Conservation (phyloP, 2,329 filamentous ascomycete genomes). For the Verticillium tricorpus region DNA sequence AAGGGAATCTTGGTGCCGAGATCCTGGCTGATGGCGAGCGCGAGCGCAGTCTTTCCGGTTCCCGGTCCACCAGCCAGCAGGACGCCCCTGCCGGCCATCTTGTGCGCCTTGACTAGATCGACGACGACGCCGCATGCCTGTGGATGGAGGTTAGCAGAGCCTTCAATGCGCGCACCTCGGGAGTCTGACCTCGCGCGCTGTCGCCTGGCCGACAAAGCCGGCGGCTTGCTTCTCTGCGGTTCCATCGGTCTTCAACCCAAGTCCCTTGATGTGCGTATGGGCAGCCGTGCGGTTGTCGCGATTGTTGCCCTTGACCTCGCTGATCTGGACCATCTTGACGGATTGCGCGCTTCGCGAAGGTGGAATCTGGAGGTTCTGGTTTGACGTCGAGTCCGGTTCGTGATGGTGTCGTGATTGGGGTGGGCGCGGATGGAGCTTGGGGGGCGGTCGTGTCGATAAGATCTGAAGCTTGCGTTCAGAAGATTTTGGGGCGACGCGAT, state of each 20-base stretch:
- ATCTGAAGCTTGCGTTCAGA: slow-evolving; percentile 9
- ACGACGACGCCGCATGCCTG: slow-evolving; percentile 94
- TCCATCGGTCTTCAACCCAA: slow-evolving; percentile 83
- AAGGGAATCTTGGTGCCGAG: slow-evolving; percentile 97
- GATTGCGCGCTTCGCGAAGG: slow-evolving; percentile 8
- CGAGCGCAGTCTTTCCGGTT: slow-evolving; percentile 95
- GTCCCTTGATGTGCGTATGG: slow-evolving; percentile 95
- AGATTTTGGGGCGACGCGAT: slow-evolving; percentile 12
- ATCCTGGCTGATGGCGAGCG: slow-evolving; percentile 93
- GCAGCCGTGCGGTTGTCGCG: slow-evolving; percentile 95
- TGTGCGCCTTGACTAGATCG: slow-evolving; percentile 91
- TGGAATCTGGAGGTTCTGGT: not conserved
- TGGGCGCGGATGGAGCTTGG: not conserved
- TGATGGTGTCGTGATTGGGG: not conserved
- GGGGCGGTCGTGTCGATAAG: not conserved
- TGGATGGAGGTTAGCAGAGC: slow-evolving; percentile 1
- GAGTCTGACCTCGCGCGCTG: slow-evolving; percentile 74
- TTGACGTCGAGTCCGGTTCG: not conserved
- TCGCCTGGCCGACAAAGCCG: slow-evolving; percentile 85
- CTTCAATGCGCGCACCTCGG: not conserved
- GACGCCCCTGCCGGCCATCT: slow-evolving; percentile 94
- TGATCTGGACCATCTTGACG: slow-evolving; percentile 76
- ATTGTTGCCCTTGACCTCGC: slow-evolving; percentile 89
- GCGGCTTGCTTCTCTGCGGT: slow-evolving; percentile 72
- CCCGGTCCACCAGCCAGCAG: slow-evolving; percentile 90